Base-by-base conservation (phyloP, 2,329 filamentous ascomycete species). In the Capronia americana region DNA sequence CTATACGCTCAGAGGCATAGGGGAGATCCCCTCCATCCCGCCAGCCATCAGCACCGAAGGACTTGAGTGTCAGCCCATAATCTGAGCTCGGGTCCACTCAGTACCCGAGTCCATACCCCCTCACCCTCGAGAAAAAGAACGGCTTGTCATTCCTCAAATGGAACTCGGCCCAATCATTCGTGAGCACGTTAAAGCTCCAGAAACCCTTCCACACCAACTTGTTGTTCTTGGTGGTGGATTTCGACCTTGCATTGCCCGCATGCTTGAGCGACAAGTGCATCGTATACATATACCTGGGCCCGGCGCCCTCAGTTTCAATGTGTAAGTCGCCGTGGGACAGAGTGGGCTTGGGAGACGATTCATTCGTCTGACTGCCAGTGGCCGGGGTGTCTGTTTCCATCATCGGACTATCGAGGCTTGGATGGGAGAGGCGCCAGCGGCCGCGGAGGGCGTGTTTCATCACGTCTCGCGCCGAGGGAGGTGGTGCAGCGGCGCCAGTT, bases 151-250 rank as follows among this genome's bases (percentile, higher is more conserved):
- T 87, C 74, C 84, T 85, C 72, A 89, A 73, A 1, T 81, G 82
- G 78, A 98, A 98, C 79, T 92, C 90, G 3, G 85, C 92, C 91
- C 92, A 95, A 78, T 97, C 93, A 76, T 96, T 93, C 7, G 92
- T 96, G 74, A 96, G 78, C 72, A 87, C 86, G 76, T 98, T 96
- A 76, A 96, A 94, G 80, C 90, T 94, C 87, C 92, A 96, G 76
- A 93, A 97, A 0, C 91, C 90, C 73, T 90, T 90, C 94, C 95
- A 99, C 0, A 83, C 81, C 58, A 99, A 79, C 79, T 96, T 97
- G 69, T 94, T 97, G 74, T 96, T 97, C 75, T 88, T 87, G 0
- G 88, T 82, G 1, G 82, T 81, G 0, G 84, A 85, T 69, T 84
- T 86, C 6, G 74, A 73, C 32, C 76, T 74, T 12, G 87, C 85